These are phyloP conservation scores for Phytophthora ohioensis DNA, from an alignment of 352 stramenopile genomes.

Conservation along the genomic window DNA sequence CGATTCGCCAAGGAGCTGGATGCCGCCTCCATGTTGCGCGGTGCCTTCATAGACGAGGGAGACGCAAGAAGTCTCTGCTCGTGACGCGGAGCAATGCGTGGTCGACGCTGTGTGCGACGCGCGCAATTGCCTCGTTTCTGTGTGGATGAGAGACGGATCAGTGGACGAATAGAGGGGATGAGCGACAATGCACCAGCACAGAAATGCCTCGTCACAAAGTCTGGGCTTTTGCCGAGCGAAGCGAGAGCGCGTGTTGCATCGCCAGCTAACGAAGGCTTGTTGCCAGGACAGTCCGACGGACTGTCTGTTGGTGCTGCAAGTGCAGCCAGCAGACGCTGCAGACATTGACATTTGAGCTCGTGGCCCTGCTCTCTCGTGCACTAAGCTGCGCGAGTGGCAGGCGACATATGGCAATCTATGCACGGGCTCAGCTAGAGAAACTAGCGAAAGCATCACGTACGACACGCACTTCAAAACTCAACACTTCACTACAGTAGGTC, in stretches of 20 bases:
- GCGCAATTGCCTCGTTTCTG: conserved; percentile 17
- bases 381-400: neutral
- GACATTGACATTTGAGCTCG: neutral
- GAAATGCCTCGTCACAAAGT: conserved; percentile 22
- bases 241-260: neutral
- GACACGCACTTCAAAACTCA: conserved; percentile 19
- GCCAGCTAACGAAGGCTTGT: neutral
- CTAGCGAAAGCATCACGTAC: neutral
- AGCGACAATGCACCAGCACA: conserved; percentile 37
- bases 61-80: conserved; percentile 13
- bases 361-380: conserved; percentile 6
- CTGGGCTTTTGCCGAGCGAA: neutral
- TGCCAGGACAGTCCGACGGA: too few relatives aligned
- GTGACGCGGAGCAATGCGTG: conserved; percentile 30
- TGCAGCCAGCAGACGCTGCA: neutral
- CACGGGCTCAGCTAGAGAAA: conserved; percentile 24
- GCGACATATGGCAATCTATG: conserved; percentile 16
- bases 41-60: conserved; percentile 23
- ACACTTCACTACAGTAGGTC: neutral
- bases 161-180: conserved; percentile 36
- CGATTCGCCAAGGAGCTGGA: conserved; percentile 29
- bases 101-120: conserved; percentile 18
- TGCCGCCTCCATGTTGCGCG: conserved; percentile 33
- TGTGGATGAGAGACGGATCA: conserved; percentile 29
- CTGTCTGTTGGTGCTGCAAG: neutral